Conservation (phyloP, 495 filamentous ascomycete species). For the Aspergillus olivimuriae region DNA sequence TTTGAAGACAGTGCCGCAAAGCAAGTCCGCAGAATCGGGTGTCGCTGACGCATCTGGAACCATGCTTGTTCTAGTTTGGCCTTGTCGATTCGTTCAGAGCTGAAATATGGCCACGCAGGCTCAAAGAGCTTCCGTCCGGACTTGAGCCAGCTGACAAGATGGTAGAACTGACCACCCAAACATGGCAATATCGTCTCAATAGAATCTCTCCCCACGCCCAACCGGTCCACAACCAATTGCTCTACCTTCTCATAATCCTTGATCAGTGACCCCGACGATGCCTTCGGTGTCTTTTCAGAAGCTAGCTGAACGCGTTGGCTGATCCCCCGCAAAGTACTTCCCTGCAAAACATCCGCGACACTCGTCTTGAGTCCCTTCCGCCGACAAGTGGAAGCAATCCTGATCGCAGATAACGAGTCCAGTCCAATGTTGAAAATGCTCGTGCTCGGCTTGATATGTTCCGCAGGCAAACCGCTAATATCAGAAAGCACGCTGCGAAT, state of each 20-base stretch:
- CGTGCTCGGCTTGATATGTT: slow-evolving; percentile 53
- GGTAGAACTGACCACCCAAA: slow-evolving; percentile 65
- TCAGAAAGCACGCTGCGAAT: slow-evolving; percentile 59
- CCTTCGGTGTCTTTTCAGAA: slow-evolving; percentile 2
- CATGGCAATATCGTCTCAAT: slow-evolving; percentile 55
- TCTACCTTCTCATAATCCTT: slow-evolving; percentile 22
- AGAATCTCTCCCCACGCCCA: slow-evolving; percentile 27
- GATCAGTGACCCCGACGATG: slow-evolving; percentile 6
- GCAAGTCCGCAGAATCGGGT: slow-evolving; percentile 54
- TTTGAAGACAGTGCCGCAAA: slow-evolving; percentile 44
- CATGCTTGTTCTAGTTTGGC: slow-evolving; percentile 45
- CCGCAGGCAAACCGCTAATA: slow-evolving; percentile 53
- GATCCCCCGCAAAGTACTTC: slow-evolving; percentile 57
- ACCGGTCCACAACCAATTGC: slow-evolving; percentile 21
- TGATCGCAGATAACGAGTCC: slow-evolving; percentile 86
- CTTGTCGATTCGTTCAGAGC: slow-evolving; percentile 25
- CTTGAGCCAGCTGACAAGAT: slow-evolving; percentile 63
- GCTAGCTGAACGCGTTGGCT: slow-evolving; percentile 20
- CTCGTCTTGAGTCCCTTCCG: slow-evolving; percentile 50
- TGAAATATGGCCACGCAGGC: slow-evolving; percentile 52
- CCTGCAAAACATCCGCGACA: slow-evolving; percentile 61
- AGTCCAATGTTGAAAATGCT: slow-evolving; percentile 82
- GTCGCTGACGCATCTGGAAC: slow-evolving; percentile 44
- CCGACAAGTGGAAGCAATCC: slow-evolving; percentile 57
- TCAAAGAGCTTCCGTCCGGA: slow-evolving; percentile 55